Base-by-base conservation (phyloP, 108 stramenopile species). In the Skeletonema menzelii region DNA sequence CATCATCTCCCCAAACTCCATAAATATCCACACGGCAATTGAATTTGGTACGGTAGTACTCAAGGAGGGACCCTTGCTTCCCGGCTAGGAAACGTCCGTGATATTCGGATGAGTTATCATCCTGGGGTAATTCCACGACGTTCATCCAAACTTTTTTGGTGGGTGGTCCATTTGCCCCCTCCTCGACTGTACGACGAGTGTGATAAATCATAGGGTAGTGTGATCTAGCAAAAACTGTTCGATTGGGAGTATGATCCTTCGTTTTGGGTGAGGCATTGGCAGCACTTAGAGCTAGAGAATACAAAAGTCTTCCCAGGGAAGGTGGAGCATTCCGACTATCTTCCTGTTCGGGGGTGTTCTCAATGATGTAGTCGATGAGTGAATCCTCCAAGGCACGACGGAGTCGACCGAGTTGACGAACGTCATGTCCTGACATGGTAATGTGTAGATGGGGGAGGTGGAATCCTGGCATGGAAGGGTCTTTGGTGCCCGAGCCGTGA, bases 71-170 rank as follows among this genome's bases (percentile, higher is more conserved):
- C 14, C 71, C 65, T 56, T 60, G 47, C 34, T 63, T 76, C 30
- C 75, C 67, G 3, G 73, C 73, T 46, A 80, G 38, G 20, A 80
- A 80, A 1, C 72, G 20, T 31, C 80, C 80, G 55, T 80, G 80
- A 58, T 53, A 74, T 35, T 66, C 59, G 4, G 46, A 57, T 13
- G 73, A 66, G n/a, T 57, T 46, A 22, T 57, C 56, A 70, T 80
- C 80, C 14, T 58, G 62, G 24, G 79, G 80, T 12, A 80, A 53
- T 38, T 74, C 80, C 12, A 63, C 44, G 6, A 74, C 61, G 44
- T 80, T 80, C 80, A 80, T 80, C 80, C 80, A 80, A 2, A 80
- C 80, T 69, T 70, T 74, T 46, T 70, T 73, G 0, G 67, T 70
- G 12, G 47, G 12, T 53, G 55, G 24, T 10, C 47, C 68, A 13